A percentile compares a stretch with the other conserved stretches of the same genome.
These are phyloP conservation scores for Debaryomyces nepalensis DNA, from an alignment of 1,139 yeast genomes.

Conservation along the genomic window DNA sequence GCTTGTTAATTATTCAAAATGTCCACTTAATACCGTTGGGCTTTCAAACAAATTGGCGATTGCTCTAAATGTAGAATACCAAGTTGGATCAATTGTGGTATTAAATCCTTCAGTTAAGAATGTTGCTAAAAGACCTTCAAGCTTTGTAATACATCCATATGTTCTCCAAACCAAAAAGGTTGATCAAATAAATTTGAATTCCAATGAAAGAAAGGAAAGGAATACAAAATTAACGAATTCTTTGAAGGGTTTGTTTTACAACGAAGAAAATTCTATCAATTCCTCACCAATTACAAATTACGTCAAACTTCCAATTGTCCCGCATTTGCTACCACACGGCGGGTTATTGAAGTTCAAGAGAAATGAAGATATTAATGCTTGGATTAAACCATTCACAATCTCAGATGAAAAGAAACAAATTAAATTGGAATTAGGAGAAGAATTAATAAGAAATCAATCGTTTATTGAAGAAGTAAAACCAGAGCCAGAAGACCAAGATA, in stretches of 20 bases:
- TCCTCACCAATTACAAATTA: conserved; percentile 51
- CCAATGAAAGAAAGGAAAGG: conserved; percentile 36
- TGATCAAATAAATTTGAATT: conserved; percentile 32
- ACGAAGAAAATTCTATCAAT: conserved; percentile 17
- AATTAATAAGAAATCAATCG: conserved; percentile 55
- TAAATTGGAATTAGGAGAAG: conserved; percentile 57
- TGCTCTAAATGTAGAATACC: conserved; percentile 57
- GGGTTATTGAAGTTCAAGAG: conserved; percentile 61
- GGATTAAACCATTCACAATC: conserved; percentile 44
- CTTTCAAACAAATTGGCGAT: conserved; percentile 60
- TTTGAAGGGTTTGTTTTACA: conserved; percentile 26
- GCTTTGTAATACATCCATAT: conserved; percentile 59
- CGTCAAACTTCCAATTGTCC: conserved; percentile 53
- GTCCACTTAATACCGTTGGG: conserved; percentile 55
- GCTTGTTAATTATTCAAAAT: conserved; percentile 41
- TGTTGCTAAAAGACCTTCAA: conserved; percentile 43
- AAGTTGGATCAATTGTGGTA: conserved; percentile 59
- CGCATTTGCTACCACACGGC: conserved; percentile 59
- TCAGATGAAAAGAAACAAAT: conserved; percentile 30
- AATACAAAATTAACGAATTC: conserved; percentile 22
- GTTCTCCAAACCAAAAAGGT: conserved; percentile 47
- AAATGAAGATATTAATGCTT: conserved; percentile 45
- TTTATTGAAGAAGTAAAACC: conserved; percentile 35
- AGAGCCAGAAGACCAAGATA: conserved; percentile 15
- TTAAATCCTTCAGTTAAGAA: conserved; percentile 55